Percentiles rank a stretch among this genome's conserved stretches.
These are phyloP conservation scores for Zygosaccharomyces bisporus DNA, from an alignment of 805 yeast genomes.

Conservation along the genomic window DNA sequence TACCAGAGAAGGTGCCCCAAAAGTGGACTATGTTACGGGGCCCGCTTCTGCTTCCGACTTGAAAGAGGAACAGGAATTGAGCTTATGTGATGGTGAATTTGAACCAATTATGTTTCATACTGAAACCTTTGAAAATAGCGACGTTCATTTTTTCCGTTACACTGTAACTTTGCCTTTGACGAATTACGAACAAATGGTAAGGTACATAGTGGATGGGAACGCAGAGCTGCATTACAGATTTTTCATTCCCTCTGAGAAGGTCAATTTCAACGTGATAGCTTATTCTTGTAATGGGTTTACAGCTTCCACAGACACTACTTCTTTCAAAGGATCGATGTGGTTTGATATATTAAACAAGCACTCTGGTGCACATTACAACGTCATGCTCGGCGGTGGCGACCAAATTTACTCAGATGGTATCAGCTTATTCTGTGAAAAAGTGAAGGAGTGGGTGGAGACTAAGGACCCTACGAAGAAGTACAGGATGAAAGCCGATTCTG, in stretches of 20 bases:
- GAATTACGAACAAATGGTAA: conserved; percentile 55
- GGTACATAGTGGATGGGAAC: conserved; percentile 54
- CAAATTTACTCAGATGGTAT: conserved; percentile 88
- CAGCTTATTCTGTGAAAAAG: conserved; percentile 50
- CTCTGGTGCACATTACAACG: conserved; percentile 66
- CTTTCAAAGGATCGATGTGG: conserved; percentile 80
- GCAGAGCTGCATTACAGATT: conserved; percentile 52
- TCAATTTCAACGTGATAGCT: conserved; percentile 77
- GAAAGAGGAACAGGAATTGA: not conserved
- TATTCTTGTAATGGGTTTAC: conserved; percentile 93
- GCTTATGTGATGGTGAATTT: conserved; percentile 41
- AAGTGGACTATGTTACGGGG: conserved; percentile 14
- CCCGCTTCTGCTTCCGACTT: conserved; percentile 8
- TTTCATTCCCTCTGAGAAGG: conserved; percentile 57
- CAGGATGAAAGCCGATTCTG: conserved; percentile 43
- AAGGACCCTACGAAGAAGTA: conserved; percentile 47
- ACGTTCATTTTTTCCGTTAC: conserved; percentile 64
- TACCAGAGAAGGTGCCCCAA: conserved; percentile 31
- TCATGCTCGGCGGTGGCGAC: conserved; percentile 97
- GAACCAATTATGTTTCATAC: conserved; percentile 44
- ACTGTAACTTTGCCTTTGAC: conserved; percentile 47
- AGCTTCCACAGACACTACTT: conserved; percentile 58
- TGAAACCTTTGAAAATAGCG: conserved; percentile 32
- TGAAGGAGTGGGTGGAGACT: conserved; percentile 61
- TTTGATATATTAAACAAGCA: conserved; percentile 74